Conservation (phyloP, 305 asterid species). For the Fraxinus nigra region DNA sequence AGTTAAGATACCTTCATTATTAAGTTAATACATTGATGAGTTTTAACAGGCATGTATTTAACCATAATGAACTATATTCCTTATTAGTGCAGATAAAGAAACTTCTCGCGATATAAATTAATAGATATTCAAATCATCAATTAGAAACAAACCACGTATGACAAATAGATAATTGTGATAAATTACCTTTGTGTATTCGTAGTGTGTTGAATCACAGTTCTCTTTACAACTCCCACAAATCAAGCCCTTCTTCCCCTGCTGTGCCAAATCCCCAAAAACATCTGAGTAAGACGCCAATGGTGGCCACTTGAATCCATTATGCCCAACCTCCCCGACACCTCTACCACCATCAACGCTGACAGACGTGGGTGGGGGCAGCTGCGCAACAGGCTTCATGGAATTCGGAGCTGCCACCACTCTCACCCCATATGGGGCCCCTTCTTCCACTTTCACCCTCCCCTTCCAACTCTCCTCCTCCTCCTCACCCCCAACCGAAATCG, state of each 20-base stretch:
- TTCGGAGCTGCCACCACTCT: conserved; percentile 87
- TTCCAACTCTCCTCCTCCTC: conserved; percentile 44
- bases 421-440: conserved; percentile 93
- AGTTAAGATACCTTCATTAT: neutral
- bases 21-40: neutral
- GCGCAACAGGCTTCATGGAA: conserved; percentile 55
- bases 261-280: conserved; percentile 60
- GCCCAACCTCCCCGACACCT: conserved; percentile 45
- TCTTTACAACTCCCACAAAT: conserved; percentile 72
- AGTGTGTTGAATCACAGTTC: conserved; percentile 45
- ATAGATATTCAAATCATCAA: neutral
- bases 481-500: conserved; percentile 19
- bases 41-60: neutral
- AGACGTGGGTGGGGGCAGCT: conserved; percentile 44
- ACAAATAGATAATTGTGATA: neutral
- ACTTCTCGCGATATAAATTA: neutral
- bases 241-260: conserved; percentile 47
- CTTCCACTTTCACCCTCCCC: conserved; percentile 76
- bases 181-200: conserved; percentile 57
- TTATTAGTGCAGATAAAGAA: neutral
- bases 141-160: neutral
- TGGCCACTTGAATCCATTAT: conserved; percentile 56
- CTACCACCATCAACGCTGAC: conserved; percentile 42
- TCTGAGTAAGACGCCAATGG: conserved; percentile 79
- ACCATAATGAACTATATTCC: neutral